Conservation (phyloP, 2,329 filamentous ascomycete species). For the Calonectria ilicicola region DNA sequence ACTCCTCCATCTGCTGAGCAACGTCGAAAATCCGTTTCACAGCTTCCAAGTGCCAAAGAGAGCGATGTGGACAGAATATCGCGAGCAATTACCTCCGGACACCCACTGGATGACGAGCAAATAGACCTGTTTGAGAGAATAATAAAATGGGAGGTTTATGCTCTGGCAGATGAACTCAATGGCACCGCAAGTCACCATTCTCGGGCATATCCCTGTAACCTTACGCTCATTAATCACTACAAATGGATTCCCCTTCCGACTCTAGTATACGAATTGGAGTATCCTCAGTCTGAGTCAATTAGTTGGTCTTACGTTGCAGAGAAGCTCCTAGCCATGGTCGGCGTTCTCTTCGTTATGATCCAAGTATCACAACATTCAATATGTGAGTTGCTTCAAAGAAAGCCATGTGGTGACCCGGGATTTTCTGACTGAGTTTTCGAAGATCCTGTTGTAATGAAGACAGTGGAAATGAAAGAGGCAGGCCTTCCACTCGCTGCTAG, state of each 20-base stretch:
- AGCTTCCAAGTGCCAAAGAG: constrained; percentile 51
- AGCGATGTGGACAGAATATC: constrained; percentile 71
- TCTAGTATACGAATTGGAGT: constrained; percentile 83
- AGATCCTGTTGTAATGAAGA: constrained; percentile 77
- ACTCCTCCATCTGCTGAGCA: constrained; percentile 56
- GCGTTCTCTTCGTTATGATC: constrained; percentile 82
- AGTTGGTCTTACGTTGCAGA: constrained; percentile 82
- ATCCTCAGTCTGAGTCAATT: constrained; percentile 75
- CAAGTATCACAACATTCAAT: constrained; percentile 82
- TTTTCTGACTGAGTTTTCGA: constrained; percentile 15
- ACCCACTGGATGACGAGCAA: constrained; percentile 72
- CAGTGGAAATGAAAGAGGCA: constrained; percentile 74
- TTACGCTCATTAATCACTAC: constrained; percentile 73
- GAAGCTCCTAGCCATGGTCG: constrained; percentile 77
- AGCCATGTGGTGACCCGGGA: not conserved
- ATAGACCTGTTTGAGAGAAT: constrained; percentile 73
- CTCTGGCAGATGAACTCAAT: constrained; percentile 72
- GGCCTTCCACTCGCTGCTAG: constrained; percentile 71
- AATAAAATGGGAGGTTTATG: constrained; percentile 75
- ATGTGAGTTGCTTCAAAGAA: constrained; percentile 51
- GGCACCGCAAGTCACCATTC: constrained; percentile 66
- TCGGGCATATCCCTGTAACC: constrained; percentile 75
- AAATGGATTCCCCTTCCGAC: constrained; percentile 83
- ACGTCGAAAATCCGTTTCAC: constrained; percentile 55
- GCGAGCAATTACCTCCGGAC: constrained; percentile 69